Evolutionary conservation across 805 yeast genomes (phyloP).

Genomic region (Teunomyces tritomae): DNA sequence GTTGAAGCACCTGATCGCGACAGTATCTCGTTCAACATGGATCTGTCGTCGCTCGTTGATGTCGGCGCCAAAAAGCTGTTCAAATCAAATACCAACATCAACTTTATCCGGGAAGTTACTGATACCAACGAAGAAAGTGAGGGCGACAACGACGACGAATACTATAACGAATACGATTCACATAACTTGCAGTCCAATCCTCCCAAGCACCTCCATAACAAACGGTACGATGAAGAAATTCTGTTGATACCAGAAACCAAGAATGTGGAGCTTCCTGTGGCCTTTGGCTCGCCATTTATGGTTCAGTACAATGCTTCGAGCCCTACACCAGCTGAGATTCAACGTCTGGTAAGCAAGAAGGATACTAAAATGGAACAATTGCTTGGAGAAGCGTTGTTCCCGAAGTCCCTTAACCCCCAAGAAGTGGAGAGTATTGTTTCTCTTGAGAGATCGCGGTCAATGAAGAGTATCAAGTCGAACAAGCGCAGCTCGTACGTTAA

Average conservation of each 20-base stretch:
- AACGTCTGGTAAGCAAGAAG: neutral
- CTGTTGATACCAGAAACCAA: constrained; percentile 18
- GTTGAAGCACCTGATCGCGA: neutral
- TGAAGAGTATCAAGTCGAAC: constrained; percentile 48
- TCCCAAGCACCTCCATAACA: constrained; percentile 19
- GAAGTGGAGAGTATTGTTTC: constrained; percentile 76
- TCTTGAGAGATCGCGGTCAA: constrained; percentile 61
- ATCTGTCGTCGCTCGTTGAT: neutral
- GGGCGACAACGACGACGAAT: constrained; percentile 9
- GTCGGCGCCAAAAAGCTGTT: constrained; percentile 6
- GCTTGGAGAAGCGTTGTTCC: constrained; percentile 59
- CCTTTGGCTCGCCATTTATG: constrained; percentile 35
- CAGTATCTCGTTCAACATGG: neutral
- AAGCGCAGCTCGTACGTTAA: constrained; percentile 38
- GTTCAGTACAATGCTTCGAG: constrained; percentile 15
- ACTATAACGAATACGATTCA: constrained; percentile 15
- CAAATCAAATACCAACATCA: constrained; percentile 16
- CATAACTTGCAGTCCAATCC: constrained; percentile 23
- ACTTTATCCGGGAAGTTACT: constrained; percentile 30
- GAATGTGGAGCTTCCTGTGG: constrained; percentile 8
- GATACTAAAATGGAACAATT: constrained; percentile 20
- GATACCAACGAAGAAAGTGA: constrained; percentile 11
- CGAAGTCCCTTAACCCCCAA: constrained; percentile 60
- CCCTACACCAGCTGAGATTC: neutral
- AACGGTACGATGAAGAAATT: constrained; percentile 29